Base-by-base conservation (phyloP, 2,329 filamentous ascomycete species). In the Ophiobolus disseminans region DNA sequence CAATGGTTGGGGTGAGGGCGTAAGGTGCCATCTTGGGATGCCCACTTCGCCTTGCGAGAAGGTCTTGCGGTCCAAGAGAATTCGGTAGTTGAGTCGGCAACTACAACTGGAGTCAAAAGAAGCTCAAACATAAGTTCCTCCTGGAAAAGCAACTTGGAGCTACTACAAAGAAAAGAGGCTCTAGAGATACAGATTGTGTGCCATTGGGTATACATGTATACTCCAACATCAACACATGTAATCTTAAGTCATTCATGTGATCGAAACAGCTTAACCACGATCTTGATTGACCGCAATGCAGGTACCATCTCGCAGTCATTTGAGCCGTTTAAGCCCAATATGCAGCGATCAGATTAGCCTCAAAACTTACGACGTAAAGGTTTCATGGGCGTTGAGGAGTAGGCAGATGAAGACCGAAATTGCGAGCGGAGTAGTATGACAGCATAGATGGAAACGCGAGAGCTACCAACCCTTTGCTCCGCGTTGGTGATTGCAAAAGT, bases 1-100 rank as follows among this genome's bases (percentile, higher is more conserved):
- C 59, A 4, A 44, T 46, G 4, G 45, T 51, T 19, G 59, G 57
- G 17, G 54, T 58, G n/a, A 60, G 47, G 32, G 55, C 54, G 21
- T 58, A 57, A 4, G 59, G 59, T n/a, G 59, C 59, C 59, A 62
- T 40, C 5, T 31, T 28, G 19, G 17, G 28, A 26, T 2, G 11
- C 2, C 13, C 13, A n/a, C 6, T 13, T 13, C 14, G 3, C 13
- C n/a, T n/a, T n/a, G n/a, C n/a, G n/a, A n/a, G n/a, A n/a, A n/a
- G n/a, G n/a, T n/a, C n/a, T n/a, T n/a, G n/a, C n/a, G n/a, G n/a
- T n/a, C n/a, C n/a, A n/a, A n/a, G n/a, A n/a, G n/a, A n/a, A n/a
- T n/a, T n/a, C n/a, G n/a, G n/a, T n/a, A n/a, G n/a, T n/a, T n/a
- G n/a, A n/a, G n/a, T n/a, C n/a, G n/a, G n/a, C n/a, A n/a, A n/a